These are phyloP conservation scores for Gastrolobium bilobum DNA, from an alignment of 306 rosid species.

Conservation along the genomic window DNA sequence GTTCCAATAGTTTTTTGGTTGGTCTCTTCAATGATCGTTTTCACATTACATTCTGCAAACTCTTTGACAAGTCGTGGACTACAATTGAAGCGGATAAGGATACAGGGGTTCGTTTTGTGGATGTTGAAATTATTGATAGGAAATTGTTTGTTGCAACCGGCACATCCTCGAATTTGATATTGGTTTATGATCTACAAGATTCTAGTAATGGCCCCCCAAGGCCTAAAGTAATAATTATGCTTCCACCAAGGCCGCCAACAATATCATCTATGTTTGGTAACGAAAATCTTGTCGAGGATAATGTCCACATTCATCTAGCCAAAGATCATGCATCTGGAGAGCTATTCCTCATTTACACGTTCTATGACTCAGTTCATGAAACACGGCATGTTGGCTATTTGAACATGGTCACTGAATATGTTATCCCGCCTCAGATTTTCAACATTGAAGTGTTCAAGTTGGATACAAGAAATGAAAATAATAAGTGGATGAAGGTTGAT, in stretches of 20 bases:
- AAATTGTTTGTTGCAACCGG: not conserved
- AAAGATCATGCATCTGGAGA: not conserved
- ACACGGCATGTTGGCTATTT: too few relatives aligned
- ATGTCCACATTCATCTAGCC: not conserved
- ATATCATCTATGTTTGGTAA: not conserved
- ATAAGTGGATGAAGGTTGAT: not conserved
- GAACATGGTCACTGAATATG: not conserved
- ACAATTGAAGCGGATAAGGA: not conserved
- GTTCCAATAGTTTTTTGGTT: not conserved
- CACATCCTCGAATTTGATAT: not conserved
- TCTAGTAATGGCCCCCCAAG: not conserved
- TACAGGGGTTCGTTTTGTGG: not conserved
- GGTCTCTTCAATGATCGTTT: not conserved
- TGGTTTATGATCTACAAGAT: slow-evolving; percentile 17
- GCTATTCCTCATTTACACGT: not conserved
- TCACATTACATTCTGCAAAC: slow-evolving; percentile 19
- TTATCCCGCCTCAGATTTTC: not conserved
- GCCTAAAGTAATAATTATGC: not conserved
- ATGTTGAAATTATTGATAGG: not conserved
- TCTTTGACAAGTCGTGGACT: not conserved
- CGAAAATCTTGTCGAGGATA: not conserved
- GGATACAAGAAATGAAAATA: not conserved
- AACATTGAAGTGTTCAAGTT: not conserved
- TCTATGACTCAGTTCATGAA: not conserved
- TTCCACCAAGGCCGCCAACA: not conserved